Base-by-base conservation (phyloP, 352 stramenopile species). In the Phytophthora sp. region DNA sequence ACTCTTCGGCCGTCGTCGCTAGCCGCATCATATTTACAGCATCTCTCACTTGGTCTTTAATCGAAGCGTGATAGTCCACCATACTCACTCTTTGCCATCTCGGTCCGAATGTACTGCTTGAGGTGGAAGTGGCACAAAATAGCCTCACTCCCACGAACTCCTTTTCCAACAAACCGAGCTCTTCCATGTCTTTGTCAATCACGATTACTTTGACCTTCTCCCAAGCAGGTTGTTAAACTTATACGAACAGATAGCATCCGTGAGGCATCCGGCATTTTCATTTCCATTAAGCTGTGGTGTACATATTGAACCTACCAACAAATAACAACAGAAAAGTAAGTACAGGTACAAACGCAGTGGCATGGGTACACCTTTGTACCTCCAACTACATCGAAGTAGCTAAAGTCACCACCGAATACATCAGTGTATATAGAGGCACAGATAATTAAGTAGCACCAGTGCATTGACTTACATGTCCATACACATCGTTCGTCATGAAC, bases 91-190 rank as follows among this genome's bases (percentile, higher is more conserved):
- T 55, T 42, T 0, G 29, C 18, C 29, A 55, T 30, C 2, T 55
- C 47, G 1, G 47, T 42, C 1, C 29, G 29, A 13, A 55, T 55
- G 18, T 55, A 55, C 13, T 55, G 41, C 18, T 55, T 55, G 2
- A 54, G n/a, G n/a, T 54, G 46, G 6, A 54, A 54, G 46, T 54
- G 46, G 18, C 29, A 54, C 18, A 51, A 7, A 4, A 57, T 57
- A 4, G 24, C 7, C 6, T 52, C 24, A 38, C 44, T 13, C 13
- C 24, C 4, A 1, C 21, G 7, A 52, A 36, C 15, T 13, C 26
- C 6, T 30, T 12, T 52, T 52, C 44, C 4, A 52, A 26, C 6
- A 52, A 16, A 9, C 16, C 15, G 0, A 52, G 2, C 16, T 36
- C 44, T 7, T 26, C 44, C 13, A 52, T 15, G 23, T 52, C 24